These are phyloP conservation scores for Fusarium succisae DNA, from an alignment of 2,329 filamentous ascomycete genomes.

Conservation along the genomic window DNA sequence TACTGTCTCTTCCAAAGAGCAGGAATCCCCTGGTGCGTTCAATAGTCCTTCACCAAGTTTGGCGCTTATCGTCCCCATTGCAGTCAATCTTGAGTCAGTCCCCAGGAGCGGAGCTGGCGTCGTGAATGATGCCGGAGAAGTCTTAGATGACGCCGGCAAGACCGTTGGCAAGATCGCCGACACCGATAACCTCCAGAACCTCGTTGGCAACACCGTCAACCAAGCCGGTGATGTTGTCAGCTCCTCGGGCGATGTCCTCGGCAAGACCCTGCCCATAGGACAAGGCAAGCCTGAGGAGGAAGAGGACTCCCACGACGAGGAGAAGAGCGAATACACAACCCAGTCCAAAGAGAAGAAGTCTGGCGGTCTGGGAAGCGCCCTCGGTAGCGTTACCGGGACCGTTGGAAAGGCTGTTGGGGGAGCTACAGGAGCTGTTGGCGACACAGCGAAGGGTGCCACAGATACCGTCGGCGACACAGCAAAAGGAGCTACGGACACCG, in stretches of 20 bases:
- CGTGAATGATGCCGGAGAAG: slow-evolving; percentile 57
- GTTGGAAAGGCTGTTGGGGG: slow-evolving; percentile 11
- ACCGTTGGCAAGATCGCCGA: slow-evolving; percentile 54
- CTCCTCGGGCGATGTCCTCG: slow-evolving; percentile 53
- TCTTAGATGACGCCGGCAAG: slow-evolving; percentile 56
- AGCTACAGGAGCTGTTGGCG: slow-evolving; percentile 16
- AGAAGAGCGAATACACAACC: slow-evolving; percentile 53
- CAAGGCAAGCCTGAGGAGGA: slow-evolving; percentile 40
- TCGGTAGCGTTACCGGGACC: slow-evolving; percentile 15
- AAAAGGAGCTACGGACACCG: not conserved
- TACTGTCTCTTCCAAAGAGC: slow-evolving; percentile 36
- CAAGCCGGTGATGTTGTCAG: slow-evolving; percentile 49
- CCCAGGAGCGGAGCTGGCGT: slow-evolving; percentile 52
- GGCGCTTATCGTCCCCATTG: slow-evolving; percentile 41
- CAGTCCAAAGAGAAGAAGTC: slow-evolving; percentile 48
- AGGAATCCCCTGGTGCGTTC: slow-evolving; percentile 46
- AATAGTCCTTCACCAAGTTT: slow-evolving; percentile 34
- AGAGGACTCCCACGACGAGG: slow-evolving; percentile 34
- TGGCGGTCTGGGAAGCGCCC: slow-evolving; percentile 38
- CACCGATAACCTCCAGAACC: slow-evolving; percentile 51
- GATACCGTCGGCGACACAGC: slow-evolving; percentile 12
- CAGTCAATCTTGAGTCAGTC: slow-evolving; percentile 45
- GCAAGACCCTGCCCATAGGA: slow-evolving; percentile 50
- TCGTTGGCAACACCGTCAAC: slow-evolving; percentile 54
- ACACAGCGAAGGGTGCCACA: slow-evolving; percentile 12